Evolutionary conservation across 2,329 filamentous ascomycete genomes (phyloP).

Genomic region (Cordyceps fumosorosea): DNA sequence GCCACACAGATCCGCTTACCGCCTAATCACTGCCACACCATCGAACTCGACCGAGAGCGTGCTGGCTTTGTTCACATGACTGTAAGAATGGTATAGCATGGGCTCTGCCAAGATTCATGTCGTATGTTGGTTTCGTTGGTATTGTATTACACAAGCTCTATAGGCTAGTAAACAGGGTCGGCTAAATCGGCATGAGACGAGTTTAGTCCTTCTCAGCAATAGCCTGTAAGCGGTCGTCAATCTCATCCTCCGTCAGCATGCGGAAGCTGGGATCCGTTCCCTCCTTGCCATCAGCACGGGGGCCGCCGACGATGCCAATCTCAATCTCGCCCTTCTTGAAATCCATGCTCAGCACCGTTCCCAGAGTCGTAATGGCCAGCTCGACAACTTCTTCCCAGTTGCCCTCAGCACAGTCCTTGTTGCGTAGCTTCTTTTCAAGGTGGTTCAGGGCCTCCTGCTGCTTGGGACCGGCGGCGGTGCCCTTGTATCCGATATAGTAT

Average conservation of each 20-base stretch:
- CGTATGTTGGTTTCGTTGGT: background rate
- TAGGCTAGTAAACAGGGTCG: conserved; percentile 3
- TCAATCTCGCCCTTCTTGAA: conserved; percentile 99
- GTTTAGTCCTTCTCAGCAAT: conserved; percentile 96
- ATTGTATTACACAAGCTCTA: conserved; percentile 11
- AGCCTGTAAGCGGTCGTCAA: conserved; percentile 94
- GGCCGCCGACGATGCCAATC: conserved; percentile 92
- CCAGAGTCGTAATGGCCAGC: conserved; percentile 88
- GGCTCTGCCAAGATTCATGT: background rate
- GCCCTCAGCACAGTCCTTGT: conserved; percentile 90
- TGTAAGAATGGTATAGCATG: background rate
- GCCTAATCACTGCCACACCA: no score
- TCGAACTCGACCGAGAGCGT: no score
- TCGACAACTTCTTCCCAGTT: conserved; percentile 97
- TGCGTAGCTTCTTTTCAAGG: conserved; percentile 99
- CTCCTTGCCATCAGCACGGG: conserved; percentile 73
- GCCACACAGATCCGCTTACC: no score
- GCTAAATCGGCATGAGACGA: background rate
- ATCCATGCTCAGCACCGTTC: conserved; percentile 94
- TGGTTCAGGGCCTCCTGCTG: conserved; percentile 98
- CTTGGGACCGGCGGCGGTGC: conserved; percentile 92
- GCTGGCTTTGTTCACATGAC: background rate
- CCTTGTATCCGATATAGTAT: conserved; percentile 98
- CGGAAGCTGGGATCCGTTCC: conserved; percentile 76
- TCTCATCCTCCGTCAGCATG: conserved; percentile 91